A percentile compares a stretch with the other conserved stretches of the same genome.
phyloP scores from a whole-genome alignment of 2,329 filamentous ascomycete genomes.

The Lithohypha guttulata region DNA sequence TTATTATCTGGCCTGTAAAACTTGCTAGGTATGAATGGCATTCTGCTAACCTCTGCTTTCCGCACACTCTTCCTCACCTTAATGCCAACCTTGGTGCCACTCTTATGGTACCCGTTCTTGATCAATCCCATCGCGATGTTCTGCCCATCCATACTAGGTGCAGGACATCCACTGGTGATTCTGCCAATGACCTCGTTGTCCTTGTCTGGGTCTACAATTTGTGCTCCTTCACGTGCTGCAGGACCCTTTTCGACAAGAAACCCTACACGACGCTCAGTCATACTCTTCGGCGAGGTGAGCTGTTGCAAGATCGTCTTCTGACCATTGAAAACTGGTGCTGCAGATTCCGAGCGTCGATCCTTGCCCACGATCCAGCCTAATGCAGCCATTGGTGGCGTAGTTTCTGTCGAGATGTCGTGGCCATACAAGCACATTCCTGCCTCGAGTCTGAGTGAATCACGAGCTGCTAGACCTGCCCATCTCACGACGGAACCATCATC shows the following conservation, averaged over 20 bases:
- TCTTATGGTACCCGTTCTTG: conserved; percentile 69
- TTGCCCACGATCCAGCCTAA: conserved; percentile 78
- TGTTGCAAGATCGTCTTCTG: conserved; percentile 66
- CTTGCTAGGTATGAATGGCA: conserved; percentile 76
- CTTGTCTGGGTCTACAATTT: conserved; percentile 52
- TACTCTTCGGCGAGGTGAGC: conserved; percentile 49
- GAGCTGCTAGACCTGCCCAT: conserved; percentile 77
- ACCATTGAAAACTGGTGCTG: conserved; percentile 68
- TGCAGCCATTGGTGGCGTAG: conserved; percentile 56
- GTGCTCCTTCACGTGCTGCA: conserved; percentile 78
- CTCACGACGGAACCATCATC: conserved; percentile 55
- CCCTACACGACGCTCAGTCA: conserved; percentile 65
- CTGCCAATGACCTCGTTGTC: conserved; percentile 57
- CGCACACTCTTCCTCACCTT: conserved; percentile 66
- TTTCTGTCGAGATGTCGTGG: conserved; percentile 80
- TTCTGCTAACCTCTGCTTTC: conserved; percentile 66
- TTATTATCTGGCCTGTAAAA: conserved; percentile 48
- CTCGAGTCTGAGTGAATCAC: conserved; percentile 86
- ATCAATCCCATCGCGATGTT: conserved; percentile 97
- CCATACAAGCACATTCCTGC: conserved; percentile 99
- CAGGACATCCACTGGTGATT: conserved; percentile 83
- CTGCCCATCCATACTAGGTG: conserved; percentile 64
- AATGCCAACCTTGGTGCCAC: conserved; percentile 69
- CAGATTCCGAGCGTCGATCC: conserved; percentile 48
- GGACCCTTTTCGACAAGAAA: conserved; percentile 68